Conservation (phyloP, 352 stramenopile genomes). For the Globisporangium perplexum region DNA sequence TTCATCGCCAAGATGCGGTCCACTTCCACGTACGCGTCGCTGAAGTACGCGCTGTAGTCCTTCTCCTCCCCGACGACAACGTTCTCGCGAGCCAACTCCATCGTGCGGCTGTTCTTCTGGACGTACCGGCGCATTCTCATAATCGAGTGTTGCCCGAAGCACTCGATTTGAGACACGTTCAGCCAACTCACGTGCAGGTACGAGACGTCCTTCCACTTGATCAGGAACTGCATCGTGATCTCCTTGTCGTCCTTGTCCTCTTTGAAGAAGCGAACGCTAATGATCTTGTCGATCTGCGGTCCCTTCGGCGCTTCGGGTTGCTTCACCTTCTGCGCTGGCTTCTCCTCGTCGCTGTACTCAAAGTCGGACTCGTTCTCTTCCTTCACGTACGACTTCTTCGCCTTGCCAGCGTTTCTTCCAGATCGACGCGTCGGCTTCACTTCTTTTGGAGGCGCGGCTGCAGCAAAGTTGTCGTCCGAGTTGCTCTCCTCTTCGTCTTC, state of each 20-base stretch:
- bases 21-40: slow-evolving; percentile 77
- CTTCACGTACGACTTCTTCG: slow-evolving; percentile 83
- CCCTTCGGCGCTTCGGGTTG: slow-evolving; percentile 47
- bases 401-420: slow-evolving; percentile 76
- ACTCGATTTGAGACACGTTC: slow-evolving; percentile 90
- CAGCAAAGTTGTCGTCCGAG: slow-evolving; percentile 48
- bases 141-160: slow-evolving; percentile 72
- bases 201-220: slow-evolving; percentile 98
- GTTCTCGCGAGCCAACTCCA: slow-evolving; percentile 72
- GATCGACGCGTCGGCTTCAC: slow-evolving; percentile 65
- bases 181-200: slow-evolving; percentile 99
- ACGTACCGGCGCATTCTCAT: slow-evolving; percentile 82
- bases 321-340: slow-evolving; percentile 17
- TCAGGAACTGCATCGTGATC: slow-evolving; percentile 94
- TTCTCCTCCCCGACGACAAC: slow-evolving; percentile 69
- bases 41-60: slow-evolving; percentile 81
- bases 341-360: slow-evolving; percentile 70
- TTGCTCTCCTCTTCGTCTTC: slow-evolving; percentile 77
- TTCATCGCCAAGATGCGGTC: slow-evolving; percentile 76
- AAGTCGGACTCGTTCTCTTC: slow-evolving; percentile 67
- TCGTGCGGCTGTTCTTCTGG: slow-evolving; percentile 81
- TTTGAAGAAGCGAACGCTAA: slow-evolving; percentile 85
- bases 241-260: slow-evolving; percentile 33
- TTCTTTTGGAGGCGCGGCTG: slow-evolving; percentile 30
- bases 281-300: slow-evolving; percentile 91